A percentile compares a stretch with the other conserved stretches of the same genome.
Evolutionary conservation across 2,329 filamentous ascomycete species (phyloP).

Genomic region (Fulvia fulva): DNA sequence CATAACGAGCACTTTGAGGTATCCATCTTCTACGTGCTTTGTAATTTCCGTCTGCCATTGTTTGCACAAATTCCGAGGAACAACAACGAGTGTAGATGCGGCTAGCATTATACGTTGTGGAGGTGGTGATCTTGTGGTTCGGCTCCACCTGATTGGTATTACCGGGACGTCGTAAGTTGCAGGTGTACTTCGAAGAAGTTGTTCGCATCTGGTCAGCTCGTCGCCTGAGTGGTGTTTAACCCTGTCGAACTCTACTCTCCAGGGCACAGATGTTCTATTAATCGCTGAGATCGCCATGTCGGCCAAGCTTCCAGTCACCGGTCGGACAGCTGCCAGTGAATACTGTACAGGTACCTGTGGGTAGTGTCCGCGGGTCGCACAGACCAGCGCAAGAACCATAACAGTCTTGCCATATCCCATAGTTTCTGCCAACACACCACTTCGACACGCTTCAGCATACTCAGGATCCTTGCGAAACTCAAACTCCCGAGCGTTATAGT

Average conservation of each 20-base stretch:
- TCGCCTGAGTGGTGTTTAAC: constrained; percentile 48
- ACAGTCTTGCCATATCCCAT: constrained; percentile 84
- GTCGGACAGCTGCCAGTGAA: constrained; percentile 40
- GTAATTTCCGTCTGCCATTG: constrained; percentile 81
- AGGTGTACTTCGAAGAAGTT: constrained; percentile 44
- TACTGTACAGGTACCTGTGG: constrained; percentile 63
- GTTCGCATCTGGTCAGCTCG: constrained; percentile 50
- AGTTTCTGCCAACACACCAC: constrained; percentile 75
- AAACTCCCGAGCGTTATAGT: constrained; percentile 63
- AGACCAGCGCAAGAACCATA: constrained; percentile 68
- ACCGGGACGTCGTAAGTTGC: constrained; percentile 41
- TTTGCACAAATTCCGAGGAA: constrained; percentile 74
- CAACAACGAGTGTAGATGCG: constrained; percentile 69
- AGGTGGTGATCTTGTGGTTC: constrained; percentile 37
- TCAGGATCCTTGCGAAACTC: constrained; percentile 61
- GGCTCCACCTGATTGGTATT: constrained; percentile 38
- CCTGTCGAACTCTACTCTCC: constrained; percentile 61
- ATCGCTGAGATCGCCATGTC: constrained; percentile 72
- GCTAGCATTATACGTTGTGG: constrained; percentile 59
- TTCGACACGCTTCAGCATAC: constrained; percentile 68
- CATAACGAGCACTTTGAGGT: constrained; percentile 60
- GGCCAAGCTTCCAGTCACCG: constrained; percentile 58
- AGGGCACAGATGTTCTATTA: constrained; percentile 65
- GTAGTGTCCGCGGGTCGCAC: constrained; percentile 69
- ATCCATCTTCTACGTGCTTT: constrained; percentile 63